phyloP scores from a whole-genome alignment of 768 basidiomycete genomes.

The Lactifluus hygrophoroides region DNA sequence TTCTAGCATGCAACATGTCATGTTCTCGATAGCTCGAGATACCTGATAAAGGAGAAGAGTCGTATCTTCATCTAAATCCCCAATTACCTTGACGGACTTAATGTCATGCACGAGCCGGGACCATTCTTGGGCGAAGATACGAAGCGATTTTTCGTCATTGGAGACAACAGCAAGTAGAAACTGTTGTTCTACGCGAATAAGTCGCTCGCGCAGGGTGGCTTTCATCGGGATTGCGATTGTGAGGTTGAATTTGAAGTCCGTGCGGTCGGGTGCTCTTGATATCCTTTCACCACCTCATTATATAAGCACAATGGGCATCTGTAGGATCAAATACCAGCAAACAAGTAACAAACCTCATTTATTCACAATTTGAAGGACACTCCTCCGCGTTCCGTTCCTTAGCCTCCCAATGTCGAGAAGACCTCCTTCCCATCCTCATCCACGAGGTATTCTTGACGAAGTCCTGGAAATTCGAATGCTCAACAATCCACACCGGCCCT shows the following conservation, averaged over 20 bases:
- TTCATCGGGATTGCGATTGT: background rate
- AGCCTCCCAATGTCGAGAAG: no score
- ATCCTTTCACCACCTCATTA: background rate
- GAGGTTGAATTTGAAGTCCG: no score
- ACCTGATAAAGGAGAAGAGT: background rate
- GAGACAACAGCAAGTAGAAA: background rate
- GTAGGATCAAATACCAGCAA: background rate
- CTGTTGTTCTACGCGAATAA: background rate
- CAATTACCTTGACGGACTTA: background rate
- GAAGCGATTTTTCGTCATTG: background rate
- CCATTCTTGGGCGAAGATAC: background rate
- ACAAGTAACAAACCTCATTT: background rate
- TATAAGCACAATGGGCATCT: conserved; percentile 3
- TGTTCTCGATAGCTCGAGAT: background rate
- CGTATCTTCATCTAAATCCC: background rate
- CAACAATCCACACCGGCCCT: rapidly evolving
- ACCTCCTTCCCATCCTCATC: no score
- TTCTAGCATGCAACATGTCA: background rate
- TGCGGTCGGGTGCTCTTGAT: background rate
- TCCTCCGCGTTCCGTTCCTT: no score
- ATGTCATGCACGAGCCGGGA: background rate
- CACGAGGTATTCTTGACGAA: background rate
- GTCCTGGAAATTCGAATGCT: background rate
- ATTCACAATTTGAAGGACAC: background rate
- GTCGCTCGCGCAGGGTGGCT: background rate